Evolutionary conservation across 2,329 filamentous ascomycete species (phyloP), one percentile per base, ranked within the genome.

Genomic region (Berkeleyomyces basicola): DNA sequence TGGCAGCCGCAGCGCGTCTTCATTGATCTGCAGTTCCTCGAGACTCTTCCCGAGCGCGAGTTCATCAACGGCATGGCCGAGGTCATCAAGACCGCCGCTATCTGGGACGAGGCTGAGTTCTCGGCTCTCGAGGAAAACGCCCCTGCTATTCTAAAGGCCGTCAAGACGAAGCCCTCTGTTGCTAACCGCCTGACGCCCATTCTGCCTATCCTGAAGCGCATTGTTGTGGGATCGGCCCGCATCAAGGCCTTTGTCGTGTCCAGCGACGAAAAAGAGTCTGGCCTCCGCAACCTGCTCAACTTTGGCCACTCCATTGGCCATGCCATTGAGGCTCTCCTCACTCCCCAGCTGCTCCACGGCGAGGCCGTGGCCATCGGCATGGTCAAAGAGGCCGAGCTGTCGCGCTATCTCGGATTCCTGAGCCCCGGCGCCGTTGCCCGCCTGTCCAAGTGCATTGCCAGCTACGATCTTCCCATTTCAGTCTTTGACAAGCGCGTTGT

Each of bases 21-120:
- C 74, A 91, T 99, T 68, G 93, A 99, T 73, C 78, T 97, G 65
- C 81, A 85, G 63, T 97, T 99, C 71, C 79, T 99, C 62, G 89
- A 95, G 71, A 95, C 90, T 0, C 78, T 99, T 23, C 91, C 92
- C 0, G 85, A 86, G 67, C 82, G 93, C 67, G 92, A 99, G 74
- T 92, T 99, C 70, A 90, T 96, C 74, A 99, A 99, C 72, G 93
- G 93, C 65, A 96, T 99, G 92, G 93, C 92, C 36, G 93, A 99
- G 76, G 92, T 99, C 39, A 82, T 96, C 72, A 96, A 96, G 81
- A 99, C 93, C 3, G 93, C 93, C 2, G 93, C 93, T 61, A 97
- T 99, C 68, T 96, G 92, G 83, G 84, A 95, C 69, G 90, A 95
- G 73, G 75, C 79, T 7, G 92, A 96, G 70, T 99, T 99, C 71